These are phyloP conservation scores for Lecanosticta acicola DNA, from an alignment of 2,329 filamentous ascomycete genomes.

Conservation along the genomic window DNA sequence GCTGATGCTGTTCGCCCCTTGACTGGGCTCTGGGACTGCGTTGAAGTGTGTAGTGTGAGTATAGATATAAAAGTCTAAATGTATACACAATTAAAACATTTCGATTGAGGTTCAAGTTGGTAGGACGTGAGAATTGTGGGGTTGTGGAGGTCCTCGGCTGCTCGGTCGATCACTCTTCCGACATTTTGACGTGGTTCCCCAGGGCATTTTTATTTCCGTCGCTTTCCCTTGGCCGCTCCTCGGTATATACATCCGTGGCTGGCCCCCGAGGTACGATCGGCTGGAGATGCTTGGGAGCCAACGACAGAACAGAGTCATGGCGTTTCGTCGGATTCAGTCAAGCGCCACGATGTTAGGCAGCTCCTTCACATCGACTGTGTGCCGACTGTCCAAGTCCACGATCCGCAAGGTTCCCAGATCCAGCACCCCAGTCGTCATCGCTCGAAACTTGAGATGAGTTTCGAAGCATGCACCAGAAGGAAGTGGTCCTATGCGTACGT, in stretches of 20 bases:
- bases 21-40: no score
- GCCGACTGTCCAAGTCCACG: conserved; percentile 66
- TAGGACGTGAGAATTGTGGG: no score
- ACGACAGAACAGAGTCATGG: not conserved
- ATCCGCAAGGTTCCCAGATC: conserved; percentile 67
- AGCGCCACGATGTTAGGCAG: conserved; percentile 59
- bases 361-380: conserved; percentile 71
- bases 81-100: no score
- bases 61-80: no score
- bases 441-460: conserved; percentile 65
- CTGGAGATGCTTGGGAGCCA: no score
- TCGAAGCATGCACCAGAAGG: conserved; percentile 68
- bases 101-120: not conserved
- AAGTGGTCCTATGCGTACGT: conserved; percentile 67
- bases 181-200: not conserved
- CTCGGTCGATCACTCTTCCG: not conserved
- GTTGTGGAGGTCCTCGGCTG: not conserved
- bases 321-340: conserved; percentile 1
- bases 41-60: no score
- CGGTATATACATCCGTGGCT: no score
- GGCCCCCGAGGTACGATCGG: no score
- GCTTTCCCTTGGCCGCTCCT: no score
- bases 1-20: no score
- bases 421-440: conserved; percentile 60
- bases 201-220: not conserved